Conservation (phyloP, 2,329 filamentous ascomycete genomes). For the Cladosporium cucumerinum region DNA sequence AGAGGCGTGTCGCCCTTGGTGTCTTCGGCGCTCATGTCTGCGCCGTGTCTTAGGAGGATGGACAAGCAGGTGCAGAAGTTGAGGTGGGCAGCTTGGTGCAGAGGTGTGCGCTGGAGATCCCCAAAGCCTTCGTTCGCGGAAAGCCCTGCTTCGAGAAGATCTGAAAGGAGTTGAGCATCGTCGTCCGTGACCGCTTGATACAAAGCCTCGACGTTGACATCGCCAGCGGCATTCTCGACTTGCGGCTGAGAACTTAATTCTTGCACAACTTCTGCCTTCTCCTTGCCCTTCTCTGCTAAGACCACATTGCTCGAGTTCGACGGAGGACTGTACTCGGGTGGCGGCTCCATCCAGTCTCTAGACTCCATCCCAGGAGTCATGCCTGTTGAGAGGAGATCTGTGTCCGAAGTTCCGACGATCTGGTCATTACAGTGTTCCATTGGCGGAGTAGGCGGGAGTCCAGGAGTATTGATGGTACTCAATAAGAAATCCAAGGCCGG, state of each 20-base stretch:
- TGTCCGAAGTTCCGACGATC: not conserved
- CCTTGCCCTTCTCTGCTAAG: constrained; percentile 20
- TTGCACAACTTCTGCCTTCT: constrained; percentile 14
- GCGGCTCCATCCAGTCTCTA: constrained; percentile 29
- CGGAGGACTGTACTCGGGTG: constrained; percentile 30
- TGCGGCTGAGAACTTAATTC: constrained; percentile 14
- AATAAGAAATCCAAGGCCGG: constrained; percentile 24
- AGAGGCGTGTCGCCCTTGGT: constrained; percentile 30
- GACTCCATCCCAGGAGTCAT: constrained; percentile 25
- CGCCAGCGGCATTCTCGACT: constrained; percentile 16
- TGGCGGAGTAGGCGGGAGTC: constrained; percentile 23
- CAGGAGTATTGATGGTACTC: constrained; percentile 4
- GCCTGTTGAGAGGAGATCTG: constrained; percentile 18
- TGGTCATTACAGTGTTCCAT: not conserved
- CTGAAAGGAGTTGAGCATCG: constrained; percentile 20
- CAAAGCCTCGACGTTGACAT: constrained; percentile 21
- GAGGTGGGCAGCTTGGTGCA: constrained; percentile 31
- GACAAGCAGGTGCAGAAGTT: constrained; percentile 24
- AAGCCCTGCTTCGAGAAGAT: constrained; percentile 20
- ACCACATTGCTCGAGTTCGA: constrained; percentile 7
- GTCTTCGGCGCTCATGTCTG: constrained; percentile 25
- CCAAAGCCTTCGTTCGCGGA: constrained; percentile 20
- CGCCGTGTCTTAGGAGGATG: constrained; percentile 24
- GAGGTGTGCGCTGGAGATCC: constrained; percentile 28
- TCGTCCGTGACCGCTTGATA: constrained; percentile 26